These are phyloP conservation scores for Rhodocollybia butyracea DNA, from an alignment of 768 basidiomycete species.

Conservation along the genomic window DNA sequence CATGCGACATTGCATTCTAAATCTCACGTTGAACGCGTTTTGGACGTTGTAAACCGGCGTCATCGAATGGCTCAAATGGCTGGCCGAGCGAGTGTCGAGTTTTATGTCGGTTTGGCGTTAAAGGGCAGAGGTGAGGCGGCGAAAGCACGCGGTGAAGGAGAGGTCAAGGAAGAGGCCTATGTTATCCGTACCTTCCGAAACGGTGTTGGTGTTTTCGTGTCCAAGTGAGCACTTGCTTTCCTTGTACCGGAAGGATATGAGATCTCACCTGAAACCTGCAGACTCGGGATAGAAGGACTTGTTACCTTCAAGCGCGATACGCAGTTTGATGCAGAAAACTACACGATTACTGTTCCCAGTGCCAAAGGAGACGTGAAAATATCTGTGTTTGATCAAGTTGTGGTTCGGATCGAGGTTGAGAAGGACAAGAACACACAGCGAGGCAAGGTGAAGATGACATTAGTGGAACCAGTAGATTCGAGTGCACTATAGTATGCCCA, in stretches of 20 bases:
- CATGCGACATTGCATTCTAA: conserved; percentile 90
- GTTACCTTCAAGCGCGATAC: conserved; percentile 91
- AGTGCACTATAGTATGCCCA: conserved; percentile 35
- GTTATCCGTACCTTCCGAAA: conserved; percentile 94
- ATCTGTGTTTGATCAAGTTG: conserved; percentile 91
- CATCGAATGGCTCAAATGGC: conserved; percentile 99
- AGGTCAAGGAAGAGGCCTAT: conserved; percentile 79
- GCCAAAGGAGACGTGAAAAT: conserved; percentile 50
- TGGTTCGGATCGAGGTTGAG: conserved; percentile 87
- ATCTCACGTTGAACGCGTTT: conserved; percentile 77
- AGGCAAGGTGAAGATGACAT: conserved; percentile 83
- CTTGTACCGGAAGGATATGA: not conserved
- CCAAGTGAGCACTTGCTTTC: conserved; percentile 56
- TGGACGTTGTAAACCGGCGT: conserved; percentile 85
- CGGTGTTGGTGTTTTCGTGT: conserved; percentile 95
- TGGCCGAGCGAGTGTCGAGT: conserved; percentile 93
- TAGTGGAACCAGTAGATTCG: conserved; percentile 65
- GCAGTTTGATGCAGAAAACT: conserved; percentile 89
- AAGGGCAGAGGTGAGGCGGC: conserved; percentile 54
- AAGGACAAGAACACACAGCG: conserved; percentile 94
- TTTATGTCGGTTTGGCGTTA: conserved; percentile 92
- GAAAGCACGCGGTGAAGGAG: conserved; percentile 30
- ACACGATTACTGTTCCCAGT: conserved; percentile 69
- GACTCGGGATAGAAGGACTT: conserved; percentile 91
- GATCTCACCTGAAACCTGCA: conserved; percentile 25